phyloP scores from a whole-genome alignment of 352 stramenopile species.

The Globisporangium uncinulatum region DNA sequence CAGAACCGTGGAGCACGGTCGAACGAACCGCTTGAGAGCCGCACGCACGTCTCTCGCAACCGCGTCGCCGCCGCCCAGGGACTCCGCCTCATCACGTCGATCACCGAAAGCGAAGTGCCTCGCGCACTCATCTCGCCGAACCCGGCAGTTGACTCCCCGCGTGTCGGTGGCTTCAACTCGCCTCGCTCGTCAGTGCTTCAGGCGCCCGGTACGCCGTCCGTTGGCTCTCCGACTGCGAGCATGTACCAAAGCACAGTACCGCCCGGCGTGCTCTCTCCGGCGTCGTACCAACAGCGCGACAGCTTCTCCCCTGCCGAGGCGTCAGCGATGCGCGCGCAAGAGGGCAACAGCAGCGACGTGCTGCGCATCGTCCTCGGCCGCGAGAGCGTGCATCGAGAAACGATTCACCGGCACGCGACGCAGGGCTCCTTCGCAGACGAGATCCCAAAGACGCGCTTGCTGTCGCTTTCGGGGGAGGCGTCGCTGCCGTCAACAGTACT shows the following conservation, averaged over 20 bases:
- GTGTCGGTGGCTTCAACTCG: slow-evolving; percentile 68
- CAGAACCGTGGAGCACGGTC: slow-evolving; percentile 66
- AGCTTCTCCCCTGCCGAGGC: slow-evolving; percentile 34
- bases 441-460: slow-evolving; percentile 27
- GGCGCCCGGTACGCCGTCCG: slow-evolving; percentile 57
- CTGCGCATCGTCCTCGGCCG: slow-evolving; percentile 72
- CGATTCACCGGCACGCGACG: slow-evolving; percentile 20
- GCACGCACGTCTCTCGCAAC: slow-evolving; percentile 20
- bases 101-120: slow-evolving; percentile 76
- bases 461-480: slow-evolving; percentile 21
- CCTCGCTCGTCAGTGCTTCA: slow-evolving; percentile 71
- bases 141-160: slow-evolving; percentile 77
- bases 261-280: slow-evolving; percentile 53
- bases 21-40: slow-evolving; percentile 16
- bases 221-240: slow-evolving; percentile 37
- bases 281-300: slow-evolving; percentile 79
- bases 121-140: slow-evolving; percentile 81
- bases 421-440: slow-evolving; percentile 22
- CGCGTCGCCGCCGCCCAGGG: slow-evolving; percentile 50
- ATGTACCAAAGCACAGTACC: slow-evolving; percentile 48
- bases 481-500: background rate
- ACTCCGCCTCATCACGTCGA: slow-evolving; percentile 76
- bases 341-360: slow-evolving; percentile 43
- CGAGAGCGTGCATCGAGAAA: slow-evolving; percentile 64
- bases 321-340: slow-evolving; percentile 20